These are phyloP conservation scores for Nemophila menziesii DNA, from an alignment of 257 asterid species.

Conservation along the genomic window DNA sequence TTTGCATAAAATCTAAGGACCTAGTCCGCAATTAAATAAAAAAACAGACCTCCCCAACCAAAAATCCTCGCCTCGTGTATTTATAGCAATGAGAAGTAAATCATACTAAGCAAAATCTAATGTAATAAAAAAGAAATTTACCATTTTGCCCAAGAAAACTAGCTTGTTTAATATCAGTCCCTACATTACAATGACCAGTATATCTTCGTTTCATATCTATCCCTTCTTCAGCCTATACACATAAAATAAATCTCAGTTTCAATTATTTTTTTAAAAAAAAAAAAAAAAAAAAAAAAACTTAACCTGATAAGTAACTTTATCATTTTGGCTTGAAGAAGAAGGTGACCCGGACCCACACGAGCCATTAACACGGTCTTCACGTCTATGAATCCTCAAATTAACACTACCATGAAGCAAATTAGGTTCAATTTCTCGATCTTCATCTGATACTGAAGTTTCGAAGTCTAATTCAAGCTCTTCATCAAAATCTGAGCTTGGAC, in stretches of 20 bases:
- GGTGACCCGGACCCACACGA: conserved; percentile 30
- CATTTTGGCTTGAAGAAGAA: conserved; percentile 33
- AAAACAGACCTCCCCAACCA: not conserved
- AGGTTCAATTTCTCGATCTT: conserved; percentile 38
- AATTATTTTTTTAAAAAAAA: no score
- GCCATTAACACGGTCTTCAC: conserved; percentile 41
- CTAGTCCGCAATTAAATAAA: not conserved
- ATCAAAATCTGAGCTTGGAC: conserved; percentile 52
- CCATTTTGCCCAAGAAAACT: conserved; percentile 95
- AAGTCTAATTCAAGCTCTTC: conserved; percentile 76
- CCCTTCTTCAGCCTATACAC: conserved; percentile 67
- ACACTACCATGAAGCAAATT: conserved; percentile 53
- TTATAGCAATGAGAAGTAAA: conserved; percentile 4
- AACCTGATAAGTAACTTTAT: conserved; percentile 56
- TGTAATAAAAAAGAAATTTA: no score
- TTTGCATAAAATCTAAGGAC: no score
- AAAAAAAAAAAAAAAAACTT: no score
- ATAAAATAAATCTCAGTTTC: conserved; percentile 1
- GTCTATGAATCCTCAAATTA: conserved; percentile 53
- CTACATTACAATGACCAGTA: conserved; percentile 83
- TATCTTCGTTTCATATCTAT: conserved; percentile 89
- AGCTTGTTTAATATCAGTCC: conserved; percentile 96
- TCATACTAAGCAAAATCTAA: conserved; percentile 8
- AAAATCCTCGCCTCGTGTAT: conserved; percentile 1
- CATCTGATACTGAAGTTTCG: conserved; percentile 62